Conservation (phyloP, 2,329 filamentous ascomycete species). For the Biscogniauxia sp. region DNA sequence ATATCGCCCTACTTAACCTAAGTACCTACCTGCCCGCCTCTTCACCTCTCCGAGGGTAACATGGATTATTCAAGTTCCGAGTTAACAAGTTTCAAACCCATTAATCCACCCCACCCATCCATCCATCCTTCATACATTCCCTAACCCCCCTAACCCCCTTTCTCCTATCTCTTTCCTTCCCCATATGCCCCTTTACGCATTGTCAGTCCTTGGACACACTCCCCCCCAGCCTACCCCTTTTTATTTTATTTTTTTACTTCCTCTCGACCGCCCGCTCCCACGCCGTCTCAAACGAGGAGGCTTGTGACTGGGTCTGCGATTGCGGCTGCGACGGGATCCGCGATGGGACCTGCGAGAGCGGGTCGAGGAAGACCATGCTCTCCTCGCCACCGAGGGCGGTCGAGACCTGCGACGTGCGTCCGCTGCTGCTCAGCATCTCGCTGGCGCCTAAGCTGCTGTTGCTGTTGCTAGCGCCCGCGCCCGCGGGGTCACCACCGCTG, state of each 20-base stretch:
- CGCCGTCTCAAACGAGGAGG: conserved; percentile 58
- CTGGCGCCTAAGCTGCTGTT: background rate
- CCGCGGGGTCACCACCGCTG: background rate
- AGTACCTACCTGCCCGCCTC: too few species aligned
- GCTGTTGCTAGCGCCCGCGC: background rate
- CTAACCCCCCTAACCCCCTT: too few species aligned
- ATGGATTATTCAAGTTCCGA: too few species aligned
- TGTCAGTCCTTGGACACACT: too few species aligned
- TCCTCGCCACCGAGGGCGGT: conserved; percentile 39
- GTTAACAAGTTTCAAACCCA: too few species aligned
- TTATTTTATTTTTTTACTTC: conserved; percentile 7
- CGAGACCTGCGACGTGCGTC: background rate
- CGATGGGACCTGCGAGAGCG: conserved; percentile 46
- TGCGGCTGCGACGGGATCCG: conserved; percentile 36
- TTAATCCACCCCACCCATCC: too few species aligned
- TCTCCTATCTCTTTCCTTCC: too few species aligned
- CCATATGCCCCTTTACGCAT: too few species aligned
- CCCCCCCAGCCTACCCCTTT: background rate
- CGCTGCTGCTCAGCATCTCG: background rate
- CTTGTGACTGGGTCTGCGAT: conserved; percentile 26
- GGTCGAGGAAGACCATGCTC: conserved; percentile 32
- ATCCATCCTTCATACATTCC: too few species aligned
- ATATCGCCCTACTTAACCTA: too few species aligned
- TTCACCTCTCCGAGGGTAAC: too few species aligned
- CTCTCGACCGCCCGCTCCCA: conserved; percentile 64